Percentiles rank a stretch among this genome's conserved stretches.
Conservation (phyloP, 2,329 filamentous ascomycete species). For the Plenodomus tracheiphilus region DNA sequence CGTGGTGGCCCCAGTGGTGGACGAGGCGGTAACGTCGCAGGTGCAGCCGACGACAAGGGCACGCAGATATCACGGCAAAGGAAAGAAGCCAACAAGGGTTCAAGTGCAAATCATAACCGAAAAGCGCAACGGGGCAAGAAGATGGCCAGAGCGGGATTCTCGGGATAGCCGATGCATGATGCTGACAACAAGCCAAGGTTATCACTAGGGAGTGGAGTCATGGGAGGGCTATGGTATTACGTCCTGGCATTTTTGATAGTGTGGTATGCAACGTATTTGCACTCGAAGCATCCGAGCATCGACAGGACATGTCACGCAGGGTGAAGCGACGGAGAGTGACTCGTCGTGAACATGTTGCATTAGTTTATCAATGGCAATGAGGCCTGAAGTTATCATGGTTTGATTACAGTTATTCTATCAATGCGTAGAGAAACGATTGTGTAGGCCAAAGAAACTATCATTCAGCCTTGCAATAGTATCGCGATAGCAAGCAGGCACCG, state of each 20-base stretch:
- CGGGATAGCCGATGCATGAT: conserved; percentile 37
- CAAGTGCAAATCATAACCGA: conserved; percentile 83
- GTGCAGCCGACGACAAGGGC: conserved; percentile 68
- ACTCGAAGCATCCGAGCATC: neutral
- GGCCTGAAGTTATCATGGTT: no score
- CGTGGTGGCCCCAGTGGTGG: conserved; percentile 39
- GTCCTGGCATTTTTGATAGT: neutral
- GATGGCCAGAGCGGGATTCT: conserved; percentile 61
- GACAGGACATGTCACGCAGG: neutral
- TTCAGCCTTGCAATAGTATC: no score
- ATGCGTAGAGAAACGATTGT: no score
- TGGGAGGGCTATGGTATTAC: neutral
- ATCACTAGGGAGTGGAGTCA: neutral
- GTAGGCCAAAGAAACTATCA: no score
- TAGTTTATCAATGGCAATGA: no score
- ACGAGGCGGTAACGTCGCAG: conserved; percentile 61
- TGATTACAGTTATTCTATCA: no score
- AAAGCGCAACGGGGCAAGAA: conserved; percentile 69
- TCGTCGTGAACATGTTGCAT: no score
- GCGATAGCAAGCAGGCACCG: no score
- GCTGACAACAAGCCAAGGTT: neutral
- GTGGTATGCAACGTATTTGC: neutral
- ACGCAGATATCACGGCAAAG: conserved; percentile 71
- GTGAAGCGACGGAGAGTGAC: neutral
- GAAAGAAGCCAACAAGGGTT: conserved; percentile 83